Evolutionary conservation across 2,329 filamentous ascomycete species (phyloP).

Genomic region (Byssochlamys sp.): DNA sequence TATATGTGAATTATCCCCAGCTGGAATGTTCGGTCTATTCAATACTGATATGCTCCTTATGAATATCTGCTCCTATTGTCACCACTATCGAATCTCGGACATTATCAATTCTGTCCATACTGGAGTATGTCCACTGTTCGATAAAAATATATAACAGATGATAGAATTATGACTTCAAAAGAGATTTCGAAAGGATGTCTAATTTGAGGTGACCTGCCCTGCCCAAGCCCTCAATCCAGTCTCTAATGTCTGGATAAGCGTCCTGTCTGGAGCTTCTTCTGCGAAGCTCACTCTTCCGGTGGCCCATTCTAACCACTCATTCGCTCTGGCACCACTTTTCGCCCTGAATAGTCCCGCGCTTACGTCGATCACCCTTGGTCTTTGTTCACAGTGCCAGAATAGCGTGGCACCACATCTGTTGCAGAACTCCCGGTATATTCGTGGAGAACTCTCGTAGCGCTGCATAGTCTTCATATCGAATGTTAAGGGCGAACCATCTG

Average conservation of each 20-base stretch:
- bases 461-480: slow-evolving; percentile 39
- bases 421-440: slow-evolving; percentile 54
- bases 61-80: no score
- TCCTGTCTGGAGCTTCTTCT: slow-evolving; percentile 40
- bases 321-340: slow-evolving; percentile 44
- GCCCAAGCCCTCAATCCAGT: slow-evolving; percentile 12
- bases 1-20: no score
- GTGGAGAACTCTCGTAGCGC: slow-evolving; percentile 45
- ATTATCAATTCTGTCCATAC: no score
- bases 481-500: slow-evolving; percentile 22
- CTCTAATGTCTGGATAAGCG: slow-evolving; percentile 19
- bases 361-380: slow-evolving; percentile 53
- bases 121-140: no score
- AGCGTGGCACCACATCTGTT: slow-evolving; percentile 52
- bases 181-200: not conserved
- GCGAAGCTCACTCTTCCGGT: slow-evolving; percentile 49
- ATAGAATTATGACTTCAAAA: not conserved
- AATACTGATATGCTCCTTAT: no score
- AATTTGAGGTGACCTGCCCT: not conserved
- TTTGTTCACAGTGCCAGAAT: slow-evolving; percentile 50
- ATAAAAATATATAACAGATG: no score
- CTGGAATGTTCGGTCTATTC: no score
- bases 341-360: slow-evolving; percentile 51
- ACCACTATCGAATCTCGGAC: no score
- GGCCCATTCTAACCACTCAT: slow-evolving; percentile 56